These are phyloP conservation scores for Calonectria ilicicola DNA, from an alignment of 2,329 filamentous ascomycete species.

Conservation along the genomic window DNA sequence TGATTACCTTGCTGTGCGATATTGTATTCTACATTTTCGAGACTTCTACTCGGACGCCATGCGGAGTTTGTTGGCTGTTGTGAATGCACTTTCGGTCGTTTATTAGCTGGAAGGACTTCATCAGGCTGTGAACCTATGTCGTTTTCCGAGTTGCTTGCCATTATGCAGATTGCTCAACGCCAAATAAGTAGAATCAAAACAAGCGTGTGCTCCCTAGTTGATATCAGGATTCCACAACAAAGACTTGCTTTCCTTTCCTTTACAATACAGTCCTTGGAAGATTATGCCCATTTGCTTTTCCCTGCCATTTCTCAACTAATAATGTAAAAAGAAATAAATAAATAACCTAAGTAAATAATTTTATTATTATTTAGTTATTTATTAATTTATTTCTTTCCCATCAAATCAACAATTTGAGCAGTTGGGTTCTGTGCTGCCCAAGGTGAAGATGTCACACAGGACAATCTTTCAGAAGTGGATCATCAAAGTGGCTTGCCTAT, in stretches of 20 bases:
- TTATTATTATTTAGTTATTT: too few species aligned
- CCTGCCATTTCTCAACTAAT: too few species aligned
- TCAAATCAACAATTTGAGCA: too few species aligned
- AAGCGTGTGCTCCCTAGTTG: background rate
- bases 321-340: too few species aligned
- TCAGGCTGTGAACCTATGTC: background rate
- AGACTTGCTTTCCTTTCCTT: background rate
- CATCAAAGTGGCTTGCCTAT: constrained; percentile 13
- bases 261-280: too few species aligned
- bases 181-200: background rate
- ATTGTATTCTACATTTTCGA: constrained; percentile 35
- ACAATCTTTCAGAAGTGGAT: too few species aligned
- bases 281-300: too few species aligned
- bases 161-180: background rate
- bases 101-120: background rate
- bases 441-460: too few species aligned
- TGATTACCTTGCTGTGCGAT: constrained; percentile 22
- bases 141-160: background rate
- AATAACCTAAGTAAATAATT: too few species aligned
- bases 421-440: too few species aligned
- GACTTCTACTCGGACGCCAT: constrained; percentile 36
- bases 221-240: background rate
- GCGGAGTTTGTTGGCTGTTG: background rate
- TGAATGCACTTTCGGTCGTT: background rate
- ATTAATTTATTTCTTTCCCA: too few species aligned